Base-by-base conservation (phyloP, 148 eudicot species). In the Camellia granthamiana region DNA sequence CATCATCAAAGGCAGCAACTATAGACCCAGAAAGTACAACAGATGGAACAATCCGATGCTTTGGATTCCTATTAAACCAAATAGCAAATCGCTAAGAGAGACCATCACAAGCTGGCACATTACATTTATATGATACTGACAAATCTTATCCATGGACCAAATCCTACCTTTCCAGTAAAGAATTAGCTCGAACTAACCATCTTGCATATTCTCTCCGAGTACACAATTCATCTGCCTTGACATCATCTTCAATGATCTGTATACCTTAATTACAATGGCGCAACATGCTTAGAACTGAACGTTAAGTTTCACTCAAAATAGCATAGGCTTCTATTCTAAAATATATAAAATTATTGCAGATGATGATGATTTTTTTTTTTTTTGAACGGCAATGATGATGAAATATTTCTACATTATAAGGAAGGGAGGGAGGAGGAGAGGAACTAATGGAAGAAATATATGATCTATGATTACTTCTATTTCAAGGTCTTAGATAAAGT, bases 191-290 rank as follows among this genome's bases (percentile, higher is more conserved):
- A 64, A 94, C 90, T 79, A 93, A 83, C 99, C 98, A 96, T 82
- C 99, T 89, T 74, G 97, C 95, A 79, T 93, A 96, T 83, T 96
- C 97, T 89, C 98, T 89, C 83, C 96, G 92, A 3, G 91, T 89
- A 81, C 99, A 96, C 79, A 96, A 89, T 74, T 90, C 94, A 84
- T 85, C 90, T 46, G 89, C 91, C 87, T 81, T 85, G 73, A 88
- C 92, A 84, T 88, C 90, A 67, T 93, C 93, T 79, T 93, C 97
- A 84, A 93, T 86, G 72, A 96, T 92, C 99, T 96, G 95, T 86
- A 87, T 83, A 84, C 86, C 88, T 85, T 91, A 87, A 86, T 77
- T 80, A 81, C 41, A 81, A 64, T 71, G 78, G 73, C 81, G 61
- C 82, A 69, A 87, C 72, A 84, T 84, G 85, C 86, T 89, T 75